Evolutionary conservation across 768 basidiomycete genomes (phyloP), one percentile per base, ranked within the genome.

Genomic region (Panus rudis): DNA sequence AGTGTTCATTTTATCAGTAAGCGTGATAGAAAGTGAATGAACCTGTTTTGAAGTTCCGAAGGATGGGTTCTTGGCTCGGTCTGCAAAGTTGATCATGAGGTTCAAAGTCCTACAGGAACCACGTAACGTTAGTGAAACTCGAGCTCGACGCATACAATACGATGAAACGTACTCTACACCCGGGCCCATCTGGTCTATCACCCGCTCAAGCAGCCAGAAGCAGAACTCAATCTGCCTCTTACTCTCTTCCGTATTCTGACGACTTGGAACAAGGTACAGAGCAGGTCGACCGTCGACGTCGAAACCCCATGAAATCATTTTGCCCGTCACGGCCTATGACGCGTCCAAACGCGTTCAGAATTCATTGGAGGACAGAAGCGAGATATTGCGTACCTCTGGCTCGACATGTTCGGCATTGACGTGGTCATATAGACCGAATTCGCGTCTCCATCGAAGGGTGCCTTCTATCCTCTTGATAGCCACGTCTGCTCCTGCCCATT

Each of bases 361-460:
- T 42, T 31, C 17, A 6, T 7, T 26, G 13, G 1, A 12, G 32
- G 13, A 26, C 20, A 34, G 11, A 43, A 14, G 38, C 14, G 17
- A 50, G n/a, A 17, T 17, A n/a, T 32, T n/a, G 21, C 70, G 24
- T 41, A 83, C 86, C 65, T 93, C 91, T 14, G 80, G 78, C 51
- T 85, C 82, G 49, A 94, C 78, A 47, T 74, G 65, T 0, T 73
- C 69, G 3, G 82, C 61, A 1, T 73, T 78, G 55, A 89, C 59
- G 22, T 61, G 43, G 50, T 82, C 76, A 50, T 87, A 79, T 14
- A 91, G 51, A 11, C 84, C 84, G 58, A 72, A 92, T 42, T 88
- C 85, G 25, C 89, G 72, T 39, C 90, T 67, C 91, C 91, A 92
- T 47, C 69, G 75, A 24, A 87, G 66, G 1, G 90, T 89, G 17